Conservation (phyloP, 2,329 filamentous ascomycete genomes). For the Ophiostoma himal-ulmi region DNA sequence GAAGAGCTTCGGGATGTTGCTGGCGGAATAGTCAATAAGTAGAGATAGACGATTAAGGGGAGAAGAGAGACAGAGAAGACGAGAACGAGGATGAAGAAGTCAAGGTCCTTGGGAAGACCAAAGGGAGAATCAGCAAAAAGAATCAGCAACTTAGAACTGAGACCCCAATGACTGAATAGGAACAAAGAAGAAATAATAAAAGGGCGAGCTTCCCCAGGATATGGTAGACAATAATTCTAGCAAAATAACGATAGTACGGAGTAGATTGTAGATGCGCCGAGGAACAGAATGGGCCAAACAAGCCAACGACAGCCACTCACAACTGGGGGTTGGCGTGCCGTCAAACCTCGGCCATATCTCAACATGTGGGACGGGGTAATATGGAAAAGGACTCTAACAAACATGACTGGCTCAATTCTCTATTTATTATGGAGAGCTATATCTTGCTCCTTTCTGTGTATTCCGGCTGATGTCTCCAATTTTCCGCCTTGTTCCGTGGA, state of each 20-base stretch:
- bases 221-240: background rate
- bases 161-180: background rate
- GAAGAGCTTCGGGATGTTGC: conserved; percentile 7
- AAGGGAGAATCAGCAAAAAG: background rate
- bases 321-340: conserved; percentile 20
- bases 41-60: background rate
- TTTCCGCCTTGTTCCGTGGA: conserved; percentile 4
- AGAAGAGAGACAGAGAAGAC: background rate
- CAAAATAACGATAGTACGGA: background rate
- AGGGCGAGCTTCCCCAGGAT: background rate
- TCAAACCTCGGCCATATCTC: conserved; percentile 27
- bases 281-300: conserved; percentile 18
- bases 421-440: background rate
- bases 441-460: background rate
- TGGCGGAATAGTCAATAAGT: conserved; percentile 3
- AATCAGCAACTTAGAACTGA: too few species aligned
- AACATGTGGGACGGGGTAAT: conserved; percentile 24
- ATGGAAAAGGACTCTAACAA: background rate
- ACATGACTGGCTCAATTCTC: background rate
- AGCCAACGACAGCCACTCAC: conserved; percentile 17
- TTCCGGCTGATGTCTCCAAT: background rate
- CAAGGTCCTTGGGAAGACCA: conserved; percentile 1
- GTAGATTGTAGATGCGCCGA: conserved; percentile 15
- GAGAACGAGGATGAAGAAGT: background rate
- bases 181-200: background rate